Evolutionary conservation across 2,329 filamentous ascomycete species (phyloP).

Genomic region (Trichoderma koningiopsis): DNA sequence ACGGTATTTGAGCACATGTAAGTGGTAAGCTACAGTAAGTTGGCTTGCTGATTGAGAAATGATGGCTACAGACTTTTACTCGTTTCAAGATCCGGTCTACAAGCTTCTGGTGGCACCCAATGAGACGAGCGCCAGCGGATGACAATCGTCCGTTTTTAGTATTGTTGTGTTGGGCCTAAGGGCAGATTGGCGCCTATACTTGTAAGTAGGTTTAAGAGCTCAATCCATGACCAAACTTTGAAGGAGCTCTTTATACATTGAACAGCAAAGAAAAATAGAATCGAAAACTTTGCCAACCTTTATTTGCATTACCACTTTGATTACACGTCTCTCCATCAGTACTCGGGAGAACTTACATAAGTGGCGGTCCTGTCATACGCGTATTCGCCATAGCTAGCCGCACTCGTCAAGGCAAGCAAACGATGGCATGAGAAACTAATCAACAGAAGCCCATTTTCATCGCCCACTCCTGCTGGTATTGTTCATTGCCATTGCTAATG

Average conservation of each 20-base stretch:
- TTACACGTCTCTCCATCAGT: too few species aligned
- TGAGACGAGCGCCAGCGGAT: background rate
- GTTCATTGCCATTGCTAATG: background rate
- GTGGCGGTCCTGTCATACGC: too few species aligned
- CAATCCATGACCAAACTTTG: background rate
- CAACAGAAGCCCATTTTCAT: background rate
- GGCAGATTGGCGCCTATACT: background rate
- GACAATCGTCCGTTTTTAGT: slow-evolving; percentile 17
- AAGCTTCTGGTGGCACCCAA: background rate
- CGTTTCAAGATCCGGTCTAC: background rate
- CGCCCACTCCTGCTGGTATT: background rate
- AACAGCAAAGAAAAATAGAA: background rate
- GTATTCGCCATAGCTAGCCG: too few species aligned
- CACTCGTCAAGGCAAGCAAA: too few species aligned
- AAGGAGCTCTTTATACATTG: background rate
- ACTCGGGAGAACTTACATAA: too few species aligned
- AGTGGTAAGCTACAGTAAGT: too few species aligned
- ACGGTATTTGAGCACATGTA: too few species aligned
- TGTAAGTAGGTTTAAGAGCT: background rate
- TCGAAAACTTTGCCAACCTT: background rate
- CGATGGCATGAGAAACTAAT: too few species aligned
- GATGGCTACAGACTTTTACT: background rate
- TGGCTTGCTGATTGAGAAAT: too few species aligned
- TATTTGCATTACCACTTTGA: too few species aligned
- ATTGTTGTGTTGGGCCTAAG: slow-evolving; percentile 10